Percentiles rank a stretch among this genome's conserved stretches.
Evolutionary conservation across 2,329 filamentous ascomycete species (phyloP).

Genomic region (Bipolaris sorokiniana): DNA sequence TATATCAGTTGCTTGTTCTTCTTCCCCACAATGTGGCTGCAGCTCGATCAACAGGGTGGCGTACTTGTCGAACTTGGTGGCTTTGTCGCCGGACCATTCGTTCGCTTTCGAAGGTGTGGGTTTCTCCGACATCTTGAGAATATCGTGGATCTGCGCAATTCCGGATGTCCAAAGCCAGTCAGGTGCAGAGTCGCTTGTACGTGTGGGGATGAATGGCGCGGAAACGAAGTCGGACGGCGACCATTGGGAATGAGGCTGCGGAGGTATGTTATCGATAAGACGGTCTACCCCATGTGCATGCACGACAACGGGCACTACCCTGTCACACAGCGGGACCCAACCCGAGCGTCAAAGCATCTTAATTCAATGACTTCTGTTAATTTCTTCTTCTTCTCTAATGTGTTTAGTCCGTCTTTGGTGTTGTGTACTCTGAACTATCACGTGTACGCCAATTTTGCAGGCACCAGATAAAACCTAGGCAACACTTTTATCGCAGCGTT

Average conservation of each 20-base stretch:
- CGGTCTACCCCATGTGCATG: background rate
- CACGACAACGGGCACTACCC: background rate
- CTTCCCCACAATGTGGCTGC: background rate
- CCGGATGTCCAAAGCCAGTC: background rate
- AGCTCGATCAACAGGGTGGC: conserved; percentile 8
- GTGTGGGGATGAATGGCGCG: background rate
- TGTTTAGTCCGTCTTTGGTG: background rate
- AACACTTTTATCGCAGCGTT: background rate
- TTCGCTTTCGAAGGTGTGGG: conserved; percentile 23
- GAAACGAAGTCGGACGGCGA: background rate
- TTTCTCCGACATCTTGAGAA: conserved; percentile 16
- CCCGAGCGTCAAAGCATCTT: background rate
- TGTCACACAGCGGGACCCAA: background rate
- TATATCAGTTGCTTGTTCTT: conserved; percentile 12
- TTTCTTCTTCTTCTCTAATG: background rate
- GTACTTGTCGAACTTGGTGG: conserved; percentile 51
- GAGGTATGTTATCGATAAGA: conserved; percentile 25
- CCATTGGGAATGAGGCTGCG: background rate
- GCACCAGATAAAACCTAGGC: background rate
- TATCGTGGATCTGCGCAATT: background rate
- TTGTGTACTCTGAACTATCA: background rate
- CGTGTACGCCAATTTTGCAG: background rate
- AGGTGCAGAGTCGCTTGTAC: background rate
- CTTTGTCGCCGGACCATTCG: conserved; percentile 38
- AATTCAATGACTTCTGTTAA: background rate